phyloP scores from a whole-genome alignment of 768 basidiomycete species.

The Boletus reticuloceps region DNA sequence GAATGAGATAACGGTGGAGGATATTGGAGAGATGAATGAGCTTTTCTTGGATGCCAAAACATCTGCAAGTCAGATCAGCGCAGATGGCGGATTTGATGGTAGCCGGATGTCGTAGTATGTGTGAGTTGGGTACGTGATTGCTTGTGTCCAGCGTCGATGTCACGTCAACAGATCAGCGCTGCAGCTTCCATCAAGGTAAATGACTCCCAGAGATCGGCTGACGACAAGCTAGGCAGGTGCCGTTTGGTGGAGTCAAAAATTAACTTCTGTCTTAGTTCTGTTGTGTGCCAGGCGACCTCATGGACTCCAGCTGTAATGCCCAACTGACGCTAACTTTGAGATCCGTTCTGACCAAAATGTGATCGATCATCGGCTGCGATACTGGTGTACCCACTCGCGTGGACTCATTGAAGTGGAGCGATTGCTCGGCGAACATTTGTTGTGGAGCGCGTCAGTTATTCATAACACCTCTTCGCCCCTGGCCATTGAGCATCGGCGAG shows the following conservation, averaged over 20 bases:
- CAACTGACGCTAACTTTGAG: not conserved
- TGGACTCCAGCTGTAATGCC: not conserved
- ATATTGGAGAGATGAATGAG: slow-evolving; percentile 48
- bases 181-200: slow-evolving; percentile 5
- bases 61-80: slow-evolving; percentile 54
- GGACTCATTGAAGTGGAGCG: not conserved
- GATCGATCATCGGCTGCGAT: not conserved
- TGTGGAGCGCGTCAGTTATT: not conserved
- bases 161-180: not conserved
- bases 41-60: slow-evolving; percentile 95
- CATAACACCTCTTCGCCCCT: no score
- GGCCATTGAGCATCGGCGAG: no score
- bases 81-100: slow-evolving; percentile 36
- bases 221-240: not conserved
- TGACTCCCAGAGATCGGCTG: not conserved
- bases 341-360: not conserved
- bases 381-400: not conserved
- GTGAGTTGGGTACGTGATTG: not conserved
- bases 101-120: slow-evolving; percentile 29
- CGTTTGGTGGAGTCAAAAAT: slow-evolving; percentile 1
- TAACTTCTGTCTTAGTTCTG: slow-evolving; percentile 13
- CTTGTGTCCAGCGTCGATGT: not conserved
- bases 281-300: slow-evolving; percentile 1
- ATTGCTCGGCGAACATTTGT: not conserved
- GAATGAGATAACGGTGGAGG: slow-evolving; percentile 79